Percentiles rank a stretch among this genome's conserved stretches.
phyloP scores from a whole-genome alignment of 305 asterid species.

The Coffea humblotiana region DNA sequence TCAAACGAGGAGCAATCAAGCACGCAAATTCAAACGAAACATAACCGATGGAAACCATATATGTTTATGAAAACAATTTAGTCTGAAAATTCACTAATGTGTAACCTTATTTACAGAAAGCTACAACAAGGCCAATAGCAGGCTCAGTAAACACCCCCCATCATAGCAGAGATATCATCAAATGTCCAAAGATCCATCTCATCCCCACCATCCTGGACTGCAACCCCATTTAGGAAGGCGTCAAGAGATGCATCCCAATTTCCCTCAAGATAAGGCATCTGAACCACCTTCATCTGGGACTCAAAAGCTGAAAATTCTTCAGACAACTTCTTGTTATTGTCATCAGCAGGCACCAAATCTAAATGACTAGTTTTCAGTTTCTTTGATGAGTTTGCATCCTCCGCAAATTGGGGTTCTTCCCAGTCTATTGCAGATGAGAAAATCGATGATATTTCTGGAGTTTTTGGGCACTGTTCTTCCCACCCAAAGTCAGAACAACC shows the following conservation, averaged over 20 bases:
- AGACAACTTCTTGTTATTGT: constrained; percentile 27
- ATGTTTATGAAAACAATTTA: not conserved
- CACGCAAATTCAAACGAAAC: no score
- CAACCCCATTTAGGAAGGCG: constrained; percentile 61
- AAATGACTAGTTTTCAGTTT: constrained; percentile 39
- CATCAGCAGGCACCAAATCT: constrained; percentile 29
- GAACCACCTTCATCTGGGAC: constrained; percentile 65
- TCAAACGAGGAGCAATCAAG: no score
- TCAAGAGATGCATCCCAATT: constrained; percentile 83
- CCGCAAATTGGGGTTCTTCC: constrained; percentile 45
- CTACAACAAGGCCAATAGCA: constrained; percentile 11
- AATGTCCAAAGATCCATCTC: constrained; percentile 78
- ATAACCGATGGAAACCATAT: no score
- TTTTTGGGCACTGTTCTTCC: constrained; percentile 63
- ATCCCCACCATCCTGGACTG: constrained; percentile 51
- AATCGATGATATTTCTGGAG: constrained; percentile 80
- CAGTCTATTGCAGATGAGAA: constrained; percentile 58
- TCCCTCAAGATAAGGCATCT: constrained; percentile 57
- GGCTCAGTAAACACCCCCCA: constrained; percentile 59
- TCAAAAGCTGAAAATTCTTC: constrained; percentile 54
- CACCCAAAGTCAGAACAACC: constrained; percentile 80
- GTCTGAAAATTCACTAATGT: constrained; percentile 41
- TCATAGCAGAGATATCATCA: constrained; percentile 59
- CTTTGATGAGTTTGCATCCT: constrained; percentile 49
- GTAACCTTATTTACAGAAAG: constrained; percentile 78